phyloP scores from a whole-genome alignment of 1,284 basidiomycete genomes.

The Phellinidium pouzarii region DNA sequence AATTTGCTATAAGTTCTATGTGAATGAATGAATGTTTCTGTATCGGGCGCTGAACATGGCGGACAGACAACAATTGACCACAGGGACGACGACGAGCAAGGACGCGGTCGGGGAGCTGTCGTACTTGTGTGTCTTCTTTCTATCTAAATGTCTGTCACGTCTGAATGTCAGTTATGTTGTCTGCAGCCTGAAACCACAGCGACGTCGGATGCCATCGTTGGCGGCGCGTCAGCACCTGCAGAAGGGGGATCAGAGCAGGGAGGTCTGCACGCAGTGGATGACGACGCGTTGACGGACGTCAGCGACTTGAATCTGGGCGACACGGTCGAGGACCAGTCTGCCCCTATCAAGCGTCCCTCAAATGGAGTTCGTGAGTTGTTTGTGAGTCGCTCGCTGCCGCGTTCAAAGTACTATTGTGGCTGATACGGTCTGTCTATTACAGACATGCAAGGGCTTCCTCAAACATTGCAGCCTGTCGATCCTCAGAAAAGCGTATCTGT shows the following conservation, averaged over 20 bases:
- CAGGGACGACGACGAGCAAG: neutral
- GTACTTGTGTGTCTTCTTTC: neutral
- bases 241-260: neutral
- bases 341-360: neutral
- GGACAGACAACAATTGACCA: neutral
- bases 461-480: too few species aligned
- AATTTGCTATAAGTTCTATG: neutral
- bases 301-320: neutral
- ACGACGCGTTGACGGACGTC: neutral
- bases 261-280: neutral
- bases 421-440: too few species aligned
- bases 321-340: neutral
- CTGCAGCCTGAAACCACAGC: neutral
- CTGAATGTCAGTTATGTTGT: neutral
- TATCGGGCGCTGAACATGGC: neutral
- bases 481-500: too few species aligned
- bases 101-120: too few species aligned
- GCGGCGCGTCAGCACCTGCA: too few species aligned
- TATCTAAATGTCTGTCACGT: neutral
- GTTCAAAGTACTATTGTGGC: too few species aligned
- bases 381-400: too few species aligned
- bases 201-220: neutral
- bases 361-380: neutral
- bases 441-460: too few species aligned
- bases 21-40: neutral